Conservation (phyloP, 768 basidiomycete genomes). For the Russula ochroleuca region DNA sequence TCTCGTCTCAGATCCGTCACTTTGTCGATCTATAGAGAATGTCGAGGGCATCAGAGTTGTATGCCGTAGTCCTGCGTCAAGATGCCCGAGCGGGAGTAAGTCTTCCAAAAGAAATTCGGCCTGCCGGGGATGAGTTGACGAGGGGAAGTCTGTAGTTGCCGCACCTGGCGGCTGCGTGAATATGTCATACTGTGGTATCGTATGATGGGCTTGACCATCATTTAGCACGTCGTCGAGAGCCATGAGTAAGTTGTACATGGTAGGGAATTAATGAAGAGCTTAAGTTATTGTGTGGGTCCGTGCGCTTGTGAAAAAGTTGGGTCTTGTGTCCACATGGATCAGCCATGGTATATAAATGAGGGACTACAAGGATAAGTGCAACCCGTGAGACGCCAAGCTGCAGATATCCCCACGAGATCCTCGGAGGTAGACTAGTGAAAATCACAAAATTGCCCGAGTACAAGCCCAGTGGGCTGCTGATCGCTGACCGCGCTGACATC, state of each 20-base stretch:
- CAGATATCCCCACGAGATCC: background rate
- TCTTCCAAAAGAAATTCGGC: background rate
- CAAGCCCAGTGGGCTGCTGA: background rate
- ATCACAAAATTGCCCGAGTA: background rate
- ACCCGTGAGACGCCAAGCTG: too few relatives aligned
- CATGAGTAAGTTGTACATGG: background rate
- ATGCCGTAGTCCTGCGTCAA: background rate
- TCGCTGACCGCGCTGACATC: background rate
- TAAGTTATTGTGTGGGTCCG: background rate
- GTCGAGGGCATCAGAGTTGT: background rate
- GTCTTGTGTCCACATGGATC: background rate
- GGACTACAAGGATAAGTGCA: slow-evolving; percentile 17
- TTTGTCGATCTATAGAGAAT: background rate
- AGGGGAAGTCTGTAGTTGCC: background rate
- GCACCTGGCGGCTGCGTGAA: slow-evolving; percentile 8
- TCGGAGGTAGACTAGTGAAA: background rate
- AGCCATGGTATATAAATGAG: slow-evolving; percentile 6
- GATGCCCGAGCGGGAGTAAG: background rate
- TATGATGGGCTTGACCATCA: background rate
- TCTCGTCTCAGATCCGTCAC: background rate
- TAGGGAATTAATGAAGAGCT: background rate
- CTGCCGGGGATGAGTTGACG: background rate
- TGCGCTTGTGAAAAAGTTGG: background rate
- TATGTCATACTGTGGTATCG: background rate
- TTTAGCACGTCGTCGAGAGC: background rate